These are phyloP conservation scores for Dactylellina haptotyla DNA, from an alignment of 2,329 filamentous ascomycete species.

Conservation along the genomic window DNA sequence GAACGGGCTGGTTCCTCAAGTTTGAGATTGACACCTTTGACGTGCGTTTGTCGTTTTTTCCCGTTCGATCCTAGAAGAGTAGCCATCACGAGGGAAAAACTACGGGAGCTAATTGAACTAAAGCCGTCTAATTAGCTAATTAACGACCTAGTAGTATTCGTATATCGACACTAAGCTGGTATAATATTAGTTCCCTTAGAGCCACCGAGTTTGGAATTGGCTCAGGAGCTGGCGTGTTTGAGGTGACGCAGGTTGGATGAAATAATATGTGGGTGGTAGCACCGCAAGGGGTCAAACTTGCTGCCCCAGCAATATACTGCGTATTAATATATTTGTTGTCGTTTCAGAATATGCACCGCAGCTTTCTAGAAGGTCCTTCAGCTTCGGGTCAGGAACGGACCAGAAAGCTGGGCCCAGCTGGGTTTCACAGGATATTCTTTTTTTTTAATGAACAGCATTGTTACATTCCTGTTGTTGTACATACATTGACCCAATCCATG, in stretches of 20 bases:
- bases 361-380: slow-evolving; percentile 35
- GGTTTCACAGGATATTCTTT: not conserved
- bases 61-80: too few relatives aligned
- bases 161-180: too few relatives aligned
- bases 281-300: not conserved
- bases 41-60: too few relatives aligned
- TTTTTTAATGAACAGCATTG: not conserved
- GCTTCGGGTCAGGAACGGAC: not conserved
- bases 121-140: too few relatives aligned
- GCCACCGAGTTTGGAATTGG: not conserved
- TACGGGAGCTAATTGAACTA: too few relatives aligned
- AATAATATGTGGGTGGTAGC: not conserved
- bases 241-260: slow-evolving; percentile 19
- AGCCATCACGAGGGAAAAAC: too few relatives aligned
- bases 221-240: slow-evolving; percentile 20
- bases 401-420: not conserved
- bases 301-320: not conserved
- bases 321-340: not conserved
- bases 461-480: too few relatives aligned
- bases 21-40: too few relatives aligned
- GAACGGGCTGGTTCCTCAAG: too few relatives aligned
- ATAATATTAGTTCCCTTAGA: not conserved
- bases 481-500: not conserved
- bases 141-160: too few relatives aligned
- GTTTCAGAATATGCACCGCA: slow-evolving; percentile 32